Conservation (phyloP, 352 stramenopile species). For the Globisporangium heterothallicum region DNA sequence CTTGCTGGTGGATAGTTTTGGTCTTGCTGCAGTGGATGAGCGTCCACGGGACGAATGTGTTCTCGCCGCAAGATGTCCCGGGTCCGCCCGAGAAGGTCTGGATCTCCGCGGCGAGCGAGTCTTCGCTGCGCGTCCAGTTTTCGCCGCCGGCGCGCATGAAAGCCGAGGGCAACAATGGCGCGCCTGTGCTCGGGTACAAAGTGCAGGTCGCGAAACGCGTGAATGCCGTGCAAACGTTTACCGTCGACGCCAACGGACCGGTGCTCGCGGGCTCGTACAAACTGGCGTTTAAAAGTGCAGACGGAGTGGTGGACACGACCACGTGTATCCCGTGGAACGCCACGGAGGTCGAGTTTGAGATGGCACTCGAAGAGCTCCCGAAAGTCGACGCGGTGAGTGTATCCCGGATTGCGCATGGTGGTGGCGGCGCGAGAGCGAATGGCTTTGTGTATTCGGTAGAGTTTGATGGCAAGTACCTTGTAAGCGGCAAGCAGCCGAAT, state of each 20-base stretch:
- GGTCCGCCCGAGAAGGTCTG: conserved; percentile 56
- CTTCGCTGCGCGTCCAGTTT: conserved; percentile 60
- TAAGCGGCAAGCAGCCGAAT: conserved; percentile 48
- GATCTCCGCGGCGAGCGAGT: conserved; percentile 39
- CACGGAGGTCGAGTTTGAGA: conserved; percentile 55
- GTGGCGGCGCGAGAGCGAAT: conserved; percentile 32
- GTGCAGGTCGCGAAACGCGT: conserved; percentile 69
- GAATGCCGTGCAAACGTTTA: conserved; percentile 67
- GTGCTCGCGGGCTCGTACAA: conserved; percentile 50
- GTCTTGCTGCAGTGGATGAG: neutral
- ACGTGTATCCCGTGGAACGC: conserved; percentile 70
- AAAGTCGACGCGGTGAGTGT: conserved; percentile 69
- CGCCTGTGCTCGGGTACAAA: conserved; percentile 71
- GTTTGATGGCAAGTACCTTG: conserved; percentile 62
- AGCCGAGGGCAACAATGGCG: conserved; percentile 62
- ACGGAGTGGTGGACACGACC: conserved; percentile 22
- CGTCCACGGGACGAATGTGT: conserved; percentile 29
- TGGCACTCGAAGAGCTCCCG: conserved; percentile 57
- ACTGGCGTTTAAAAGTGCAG: conserved; percentile 43
- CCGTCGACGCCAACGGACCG: conserved; percentile 47
- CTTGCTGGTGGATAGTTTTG: conserved; percentile 10
- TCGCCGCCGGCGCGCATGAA: conserved; percentile 45
- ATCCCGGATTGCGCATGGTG: conserved; percentile 39
- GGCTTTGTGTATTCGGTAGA: conserved; percentile 67
- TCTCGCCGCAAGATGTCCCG: conserved; percentile 60